Base-by-base conservation (phyloP, 2,329 filamentous ascomycete species). In the Trichoderma harzianum region DNA sequence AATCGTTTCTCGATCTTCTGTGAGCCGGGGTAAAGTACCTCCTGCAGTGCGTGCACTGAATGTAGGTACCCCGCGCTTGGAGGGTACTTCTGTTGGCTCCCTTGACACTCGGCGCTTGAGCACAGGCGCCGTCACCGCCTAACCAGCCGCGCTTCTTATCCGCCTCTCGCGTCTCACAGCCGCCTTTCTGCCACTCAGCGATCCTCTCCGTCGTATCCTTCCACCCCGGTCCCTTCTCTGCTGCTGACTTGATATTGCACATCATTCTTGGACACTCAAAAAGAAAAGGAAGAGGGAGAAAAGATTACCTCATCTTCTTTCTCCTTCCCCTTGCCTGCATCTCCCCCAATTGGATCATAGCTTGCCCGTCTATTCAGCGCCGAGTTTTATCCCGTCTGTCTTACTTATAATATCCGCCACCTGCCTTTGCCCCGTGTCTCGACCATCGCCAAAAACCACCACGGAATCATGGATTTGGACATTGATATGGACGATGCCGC, bases 401-500 rank as follows among this genome's bases (percentile, higher is more conserved):
- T 18, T 39, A 14, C 39, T n/a, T 57, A 32, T 18, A 18, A 24
- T 53, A 53, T 63, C 51, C 34, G 58, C 32, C 53, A 39, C 28
- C 26, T 62, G 24, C 64, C 34, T 58, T 58, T 30, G 18, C 16
- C 32, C 34, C 24, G 51, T 34, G 30, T 12, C n/a, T 39, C 18
- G 12, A 24, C 36, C 57, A 32, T 71, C 24, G 30, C 61, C 39
- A 32, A 53, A 58, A n/a, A n/a, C 21, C 53, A 18, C n/a, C 36
- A 12, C 65, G 4, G 47, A 72, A 47, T 30, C 26, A 90, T 93
- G 90, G 91, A 94, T 80, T 83, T 88, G 76, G 88, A 89, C 70
- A 90, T 93, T 70, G 91, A 93, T 74, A 92, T 93, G 90, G 91
- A 90, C 76, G 84, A 93, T 75, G 85, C 87, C 39, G 84, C 82